These are phyloP conservation scores for Parietichytrium sp. DNA, from an alignment of 108 stramenopile species.

Conservation along the genomic window DNA sequence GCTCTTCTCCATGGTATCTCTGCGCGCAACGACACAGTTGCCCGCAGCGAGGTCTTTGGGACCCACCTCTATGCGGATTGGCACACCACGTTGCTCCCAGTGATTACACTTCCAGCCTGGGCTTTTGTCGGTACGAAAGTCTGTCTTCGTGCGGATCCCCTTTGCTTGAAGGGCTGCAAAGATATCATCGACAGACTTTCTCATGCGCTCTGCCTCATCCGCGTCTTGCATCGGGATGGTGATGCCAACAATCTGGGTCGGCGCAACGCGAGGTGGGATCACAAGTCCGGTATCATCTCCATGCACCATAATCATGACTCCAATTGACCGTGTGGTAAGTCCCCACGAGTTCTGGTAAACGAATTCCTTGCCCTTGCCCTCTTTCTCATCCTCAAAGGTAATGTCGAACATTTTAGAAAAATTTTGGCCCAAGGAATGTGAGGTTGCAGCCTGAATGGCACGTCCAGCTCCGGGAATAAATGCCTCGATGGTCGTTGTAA, in stretches of 20 bases:
- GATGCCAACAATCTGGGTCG: constrained; percentile 91
- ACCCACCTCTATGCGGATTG: constrained; percentile 95
- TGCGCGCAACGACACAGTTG: constrained; percentile 27
- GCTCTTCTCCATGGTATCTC: constrained; percentile 34
- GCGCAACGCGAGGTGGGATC: constrained; percentile 90
- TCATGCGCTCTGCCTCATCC: constrained; percentile 75
- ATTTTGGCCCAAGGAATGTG: constrained; percentile 97
- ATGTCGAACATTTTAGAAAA: constrained; percentile 99
- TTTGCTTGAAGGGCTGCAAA: constrained; percentile 52
- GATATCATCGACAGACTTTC: constrained; percentile 60
- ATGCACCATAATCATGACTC: constrained; percentile 99
- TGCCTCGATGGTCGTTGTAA: constrained; percentile 97
- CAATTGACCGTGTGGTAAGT: constrained; percentile 93
- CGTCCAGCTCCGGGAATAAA: constrained; percentile 93
- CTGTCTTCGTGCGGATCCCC: constrained; percentile 82
- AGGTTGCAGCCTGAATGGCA: constrained; percentile 98
- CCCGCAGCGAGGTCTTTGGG: constrained; percentile 81
- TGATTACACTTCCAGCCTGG: constrained; percentile 99
- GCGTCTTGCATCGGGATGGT: constrained; percentile 70
- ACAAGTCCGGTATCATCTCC: constrained; percentile 97
- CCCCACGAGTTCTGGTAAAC: constrained; percentile 98
- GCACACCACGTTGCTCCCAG: constrained; percentile 99
- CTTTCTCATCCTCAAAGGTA: constrained; percentile 81
- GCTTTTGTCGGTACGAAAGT: constrained; percentile 89
- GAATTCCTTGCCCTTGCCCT: constrained; percentile 58